Evolutionary conservation across 1,284 basidiomycete genomes (phyloP), one percentile per base, ranked within the genome.

Genomic region (Cutaneotrichosporon sp.): DNA sequence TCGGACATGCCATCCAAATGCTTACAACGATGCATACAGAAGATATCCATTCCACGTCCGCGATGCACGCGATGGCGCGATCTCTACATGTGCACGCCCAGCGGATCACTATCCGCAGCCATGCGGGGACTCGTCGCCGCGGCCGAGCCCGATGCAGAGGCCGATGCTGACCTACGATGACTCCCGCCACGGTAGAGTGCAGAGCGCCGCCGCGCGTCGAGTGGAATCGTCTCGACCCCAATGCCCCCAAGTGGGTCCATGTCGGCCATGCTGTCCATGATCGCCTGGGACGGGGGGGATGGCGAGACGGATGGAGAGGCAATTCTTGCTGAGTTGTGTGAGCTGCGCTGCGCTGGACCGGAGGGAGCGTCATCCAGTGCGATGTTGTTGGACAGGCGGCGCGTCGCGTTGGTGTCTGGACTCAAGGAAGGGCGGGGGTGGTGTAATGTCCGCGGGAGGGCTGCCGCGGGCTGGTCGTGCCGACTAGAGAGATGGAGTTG

Each of bases 401-500:
- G 10, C 20, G 38, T 22, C 24, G 22, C 20, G 22, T 44, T 44
- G 17, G 42, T 10, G 29, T 17, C 17, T 29, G 26, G 29, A 17
- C 17, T 16, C 17, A n/a, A 29, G n/a, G 31, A 34, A 2, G 38
- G 46, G 4, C 35, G 34, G 6, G 46, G 46, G 27, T 49, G 46
- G 37, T 49, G 37, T n/a, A 54, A 22, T 9, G 49, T 45, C 3
- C 61, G 55, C 2, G 64, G 48, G 3, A 62, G 42, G 0, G 53
- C 43, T 8, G 55, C 20, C 1, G 55, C 29, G 11, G 63, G 65
- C 3, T 46, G 46, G 37, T 60, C 59, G 33, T 47, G 37, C 5
- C 52, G 37, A 12, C 41, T 39, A n/a, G 64, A 63, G 20, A 61
- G 52, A 12, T 48, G 44, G 12, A 59, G 42, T 11, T 48, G 31